These are phyloP conservation scores for Teunomyces cretensis DNA, from an alignment of 805 yeast genomes.

Conservation along the genomic window DNA sequence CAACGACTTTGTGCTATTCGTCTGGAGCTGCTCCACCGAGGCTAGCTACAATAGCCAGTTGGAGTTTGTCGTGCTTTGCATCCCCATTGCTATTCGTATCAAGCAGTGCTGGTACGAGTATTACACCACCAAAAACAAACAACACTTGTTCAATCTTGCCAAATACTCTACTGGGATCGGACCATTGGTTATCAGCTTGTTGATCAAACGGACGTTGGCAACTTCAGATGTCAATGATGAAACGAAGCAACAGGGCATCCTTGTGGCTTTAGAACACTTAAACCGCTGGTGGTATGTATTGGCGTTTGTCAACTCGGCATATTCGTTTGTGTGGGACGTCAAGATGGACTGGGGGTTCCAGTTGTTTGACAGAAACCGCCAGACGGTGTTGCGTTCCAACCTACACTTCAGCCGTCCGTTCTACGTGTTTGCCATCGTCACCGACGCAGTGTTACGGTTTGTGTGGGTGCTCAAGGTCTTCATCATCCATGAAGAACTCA, in stretches of 20 bases:
- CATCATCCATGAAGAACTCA: conserved; percentile 26
- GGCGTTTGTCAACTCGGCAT: conserved; percentile 63
- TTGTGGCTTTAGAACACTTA: conserved; percentile 17
- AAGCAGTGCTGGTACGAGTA: conserved; percentile 81
- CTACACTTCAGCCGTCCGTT: background rate
- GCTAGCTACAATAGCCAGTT: conserved; percentile 26
- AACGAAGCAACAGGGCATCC: conserved; percentile 9
- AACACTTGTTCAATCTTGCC: conserved; percentile 66
- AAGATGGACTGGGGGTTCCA: conserved; percentile 84
- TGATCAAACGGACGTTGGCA: conserved; percentile 17
- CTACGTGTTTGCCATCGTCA: conserved; percentile 56
- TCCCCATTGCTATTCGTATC: conserved; percentile 76
- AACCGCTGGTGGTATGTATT: conserved; percentile 45
- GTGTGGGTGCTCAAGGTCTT: conserved; percentile 69
- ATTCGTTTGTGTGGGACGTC: conserved; percentile 87
- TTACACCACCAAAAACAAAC: conserved; percentile 44
- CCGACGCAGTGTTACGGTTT: conserved; percentile 69
- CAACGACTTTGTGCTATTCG: conserved; percentile 64
- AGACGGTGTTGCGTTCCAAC: conserved; percentile 3
- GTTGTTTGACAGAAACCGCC: conserved; percentile 40
- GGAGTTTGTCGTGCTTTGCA: conserved; percentile 32
- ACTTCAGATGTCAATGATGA: conserved; percentile 10
- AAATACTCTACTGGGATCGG: conserved; percentile 68
- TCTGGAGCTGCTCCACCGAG: conserved; percentile 36
- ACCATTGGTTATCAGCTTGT: conserved; percentile 31